These are phyloP conservation scores for Pseudoneurospora amorphoporcata DNA, from an alignment of 495 filamentous ascomycete genomes.

Conservation along the genomic window DNA sequence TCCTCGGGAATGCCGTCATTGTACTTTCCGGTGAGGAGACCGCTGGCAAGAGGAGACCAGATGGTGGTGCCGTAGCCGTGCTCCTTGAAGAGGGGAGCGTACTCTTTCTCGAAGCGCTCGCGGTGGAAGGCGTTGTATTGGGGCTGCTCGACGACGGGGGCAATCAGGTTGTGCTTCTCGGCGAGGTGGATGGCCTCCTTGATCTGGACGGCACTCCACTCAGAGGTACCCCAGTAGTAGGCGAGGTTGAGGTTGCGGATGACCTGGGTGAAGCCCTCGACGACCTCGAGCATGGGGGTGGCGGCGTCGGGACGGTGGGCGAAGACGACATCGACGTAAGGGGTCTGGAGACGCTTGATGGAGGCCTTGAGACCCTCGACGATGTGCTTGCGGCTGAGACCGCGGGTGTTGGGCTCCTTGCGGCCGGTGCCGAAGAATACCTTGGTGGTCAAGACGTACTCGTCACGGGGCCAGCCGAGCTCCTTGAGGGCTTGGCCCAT, in stretches of 20 bases:
- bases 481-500: slow-evolving; percentile 63
- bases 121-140: slow-evolving; percentile 69
- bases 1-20: slow-evolving; percentile 53
- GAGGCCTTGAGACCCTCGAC: slow-evolving; percentile 43
- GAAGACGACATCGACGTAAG: slow-evolving; percentile 73
- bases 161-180: slow-evolving; percentile 64
- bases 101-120: slow-evolving; percentile 70
- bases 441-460: slow-evolving; percentile 82
- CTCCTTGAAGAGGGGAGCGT: slow-evolving; percentile 49
- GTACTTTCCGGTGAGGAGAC: slow-evolving; percentile 72
- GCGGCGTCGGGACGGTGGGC: slow-evolving; percentile 74
- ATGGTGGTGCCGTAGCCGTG: slow-evolving; percentile 61
- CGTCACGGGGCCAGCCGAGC: slow-evolving; percentile 66
- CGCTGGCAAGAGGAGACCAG: slow-evolving; percentile 59
- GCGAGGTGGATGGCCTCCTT: slow-evolving; percentile 64
- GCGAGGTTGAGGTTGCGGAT: slow-evolving; percentile 63
- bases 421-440: slow-evolving; percentile 34
- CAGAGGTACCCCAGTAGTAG: slow-evolving; percentile 87
- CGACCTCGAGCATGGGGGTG: slow-evolving; percentile 81
- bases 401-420: slow-evolving; percentile 52
- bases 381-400: slow-evolving; percentile 71
- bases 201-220: slow-evolving; percentile 79
- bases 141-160: slow-evolving; percentile 76
- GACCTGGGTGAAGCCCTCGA: slow-evolving; percentile 73
- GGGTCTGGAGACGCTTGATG: slow-evolving; percentile 58